A percentile compares a stretch with the other conserved stretches of the same genome.
Evolutionary conservation across 2,329 filamentous ascomycete species (phyloP).

Genomic region (Decorospora gaudefroyi): DNA sequence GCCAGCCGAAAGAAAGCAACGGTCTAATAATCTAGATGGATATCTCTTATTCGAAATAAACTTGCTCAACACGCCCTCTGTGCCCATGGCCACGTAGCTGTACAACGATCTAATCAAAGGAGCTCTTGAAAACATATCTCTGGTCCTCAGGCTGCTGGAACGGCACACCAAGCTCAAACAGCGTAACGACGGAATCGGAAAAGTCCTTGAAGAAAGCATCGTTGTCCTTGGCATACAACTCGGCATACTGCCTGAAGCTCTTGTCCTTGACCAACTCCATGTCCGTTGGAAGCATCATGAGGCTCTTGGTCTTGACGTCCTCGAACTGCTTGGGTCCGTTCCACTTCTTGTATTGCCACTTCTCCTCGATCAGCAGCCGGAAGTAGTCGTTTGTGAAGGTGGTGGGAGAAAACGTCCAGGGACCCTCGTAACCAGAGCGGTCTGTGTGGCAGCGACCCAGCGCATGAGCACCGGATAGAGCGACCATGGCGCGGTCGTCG

Average conservation of each 20-base stretch:
- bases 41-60: slow-evolving; percentile 32
- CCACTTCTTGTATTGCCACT: slow-evolving; percentile 98
- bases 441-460: slow-evolving; percentile 85
- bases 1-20: slow-evolving; percentile 17
- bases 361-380: slow-evolving; percentile 83
- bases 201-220: slow-evolving; percentile 95
- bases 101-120: slow-evolving; percentile 41
- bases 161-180: slow-evolving; percentile 94
- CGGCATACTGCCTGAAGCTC: slow-evolving; percentile 76
- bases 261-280: slow-evolving; percentile 87
- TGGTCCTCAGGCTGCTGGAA: slow-evolving; percentile 63
- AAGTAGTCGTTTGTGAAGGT: slow-evolving; percentile 95
- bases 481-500: slow-evolving; percentile 95
- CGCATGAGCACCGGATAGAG: slow-evolving; percentile 81
- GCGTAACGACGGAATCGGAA: slow-evolving; percentile 72
- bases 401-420: slow-evolving; percentile 74
- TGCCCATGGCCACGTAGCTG: neutral
- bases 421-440: slow-evolving; percentile 87
- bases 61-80: slow-evolving; percentile 9
- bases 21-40: slow-evolving; percentile 38
- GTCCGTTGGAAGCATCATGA: slow-evolving; percentile 98
- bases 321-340: slow-evolving; percentile 88
- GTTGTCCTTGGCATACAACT: slow-evolving; percentile 90
- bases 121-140: slow-evolving; percentile 54
- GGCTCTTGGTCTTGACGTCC: slow-evolving; percentile 80